Percentiles rank a stretch among this genome's conserved stretches.
Conservation (phyloP, 2,329 filamentous ascomycete genomes). For the Parascedosporium putredinis region DNA sequence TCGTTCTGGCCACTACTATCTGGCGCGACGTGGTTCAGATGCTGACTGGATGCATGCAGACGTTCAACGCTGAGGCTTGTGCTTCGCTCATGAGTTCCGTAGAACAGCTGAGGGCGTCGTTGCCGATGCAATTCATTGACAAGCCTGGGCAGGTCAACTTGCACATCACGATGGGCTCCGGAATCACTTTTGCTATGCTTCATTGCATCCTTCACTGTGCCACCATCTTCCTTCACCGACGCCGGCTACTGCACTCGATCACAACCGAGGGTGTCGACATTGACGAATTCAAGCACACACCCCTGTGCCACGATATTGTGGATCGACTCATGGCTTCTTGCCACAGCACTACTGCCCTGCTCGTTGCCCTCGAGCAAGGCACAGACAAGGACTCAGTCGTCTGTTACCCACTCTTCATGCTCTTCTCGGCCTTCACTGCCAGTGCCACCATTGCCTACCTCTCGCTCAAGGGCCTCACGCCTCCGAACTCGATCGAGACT, state of each 20-base stretch:
- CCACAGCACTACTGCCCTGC: conserved; percentile 46
- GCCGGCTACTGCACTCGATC: conserved; percentile 47
- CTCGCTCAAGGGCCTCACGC: conserved; percentile 50
- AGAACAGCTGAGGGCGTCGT: conserved; percentile 40
- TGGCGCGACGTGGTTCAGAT: conserved; percentile 54
- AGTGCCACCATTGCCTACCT: conserved; percentile 52
- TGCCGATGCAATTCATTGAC: conserved; percentile 50
- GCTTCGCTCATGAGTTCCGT: conserved; percentile 41
- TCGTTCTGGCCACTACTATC: conserved; percentile 48
- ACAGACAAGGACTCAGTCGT: conserved; percentile 47
- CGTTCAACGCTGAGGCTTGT: conserved; percentile 45
- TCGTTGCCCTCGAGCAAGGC: conserved; percentile 44
- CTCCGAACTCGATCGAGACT: conserved; percentile 44
- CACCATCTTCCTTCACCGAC: conserved; percentile 50
- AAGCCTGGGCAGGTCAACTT: conserved; percentile 51
- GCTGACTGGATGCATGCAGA: conserved; percentile 42
- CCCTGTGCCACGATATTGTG: conserved; percentile 41
- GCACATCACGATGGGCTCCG: conserved; percentile 55
- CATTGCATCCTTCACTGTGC: conserved; percentile 52
- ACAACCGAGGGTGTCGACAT: conserved; percentile 40
- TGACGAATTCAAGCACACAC: conserved; percentile 41
- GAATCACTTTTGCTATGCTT: conserved; percentile 52
- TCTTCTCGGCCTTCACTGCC: conserved; percentile 51
- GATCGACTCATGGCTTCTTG: conserved; percentile 49
- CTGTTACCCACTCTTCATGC: conserved; percentile 54